Percentiles rank a stretch among this genome's conserved stretches.
phyloP scores from a whole-genome alignment of 768 basidiomycete genomes.

The Russula earlei region DNA sequence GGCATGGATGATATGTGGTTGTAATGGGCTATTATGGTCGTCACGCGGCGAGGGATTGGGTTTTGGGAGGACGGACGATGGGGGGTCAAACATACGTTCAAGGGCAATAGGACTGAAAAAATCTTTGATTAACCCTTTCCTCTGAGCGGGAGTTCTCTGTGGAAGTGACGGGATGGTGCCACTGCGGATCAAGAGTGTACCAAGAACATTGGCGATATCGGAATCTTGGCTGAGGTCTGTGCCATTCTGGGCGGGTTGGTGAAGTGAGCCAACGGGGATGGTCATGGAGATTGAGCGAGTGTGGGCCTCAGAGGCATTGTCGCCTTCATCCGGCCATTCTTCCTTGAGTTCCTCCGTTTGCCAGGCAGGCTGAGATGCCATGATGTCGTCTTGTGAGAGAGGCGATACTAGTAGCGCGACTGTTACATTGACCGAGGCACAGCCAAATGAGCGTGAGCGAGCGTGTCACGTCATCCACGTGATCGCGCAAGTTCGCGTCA shows the following conservation, averaged over 20 bases:
- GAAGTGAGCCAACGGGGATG: constrained; percentile 43
- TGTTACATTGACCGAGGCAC: not conserved
- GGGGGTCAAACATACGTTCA: constrained; percentile 91
- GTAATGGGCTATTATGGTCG: constrained; percentile 31
- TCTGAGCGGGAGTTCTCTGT: constrained; percentile 57
- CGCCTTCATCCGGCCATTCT: constrained; percentile 74
- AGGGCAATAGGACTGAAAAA: constrained; percentile 84
- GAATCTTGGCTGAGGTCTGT: constrained; percentile 15
- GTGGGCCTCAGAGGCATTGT: constrained; percentile 30
- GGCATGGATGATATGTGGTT: constrained; percentile 2
- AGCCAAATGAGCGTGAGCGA: not conserved
- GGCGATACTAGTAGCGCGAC: too few species aligned
- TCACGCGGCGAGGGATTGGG: constrained; percentile 19
- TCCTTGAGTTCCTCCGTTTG: constrained; percentile 85
- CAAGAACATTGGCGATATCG: constrained; percentile 32
- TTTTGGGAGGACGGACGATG: constrained; percentile 37
- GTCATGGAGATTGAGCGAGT: constrained; percentile 28
- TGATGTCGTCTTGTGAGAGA: not conserved
- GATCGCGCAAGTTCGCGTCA: not conserved
- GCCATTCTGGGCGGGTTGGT: constrained; percentile 26
- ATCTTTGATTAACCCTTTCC: constrained; percentile 59
- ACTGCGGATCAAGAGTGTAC: constrained; percentile 71
- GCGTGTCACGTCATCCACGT: not conserved
- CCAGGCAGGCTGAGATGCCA: constrained; percentile 51
- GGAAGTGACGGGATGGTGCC: constrained; percentile 51